Evolutionary conservation across 768 basidiomycete species (phyloP).

Genomic region (Suillus discolor): DNA sequence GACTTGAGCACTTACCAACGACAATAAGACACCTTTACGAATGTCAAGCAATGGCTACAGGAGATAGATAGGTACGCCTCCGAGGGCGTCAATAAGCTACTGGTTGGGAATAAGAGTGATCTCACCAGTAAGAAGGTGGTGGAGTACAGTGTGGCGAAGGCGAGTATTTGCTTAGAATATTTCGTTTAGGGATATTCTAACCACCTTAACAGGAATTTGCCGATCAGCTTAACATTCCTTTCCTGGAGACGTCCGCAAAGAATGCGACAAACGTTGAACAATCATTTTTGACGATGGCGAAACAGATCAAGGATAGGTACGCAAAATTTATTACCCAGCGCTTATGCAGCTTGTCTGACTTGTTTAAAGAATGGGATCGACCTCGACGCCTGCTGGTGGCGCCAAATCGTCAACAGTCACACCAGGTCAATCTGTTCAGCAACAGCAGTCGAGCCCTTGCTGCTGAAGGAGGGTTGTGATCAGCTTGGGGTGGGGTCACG

Average conservation of each 20-base stretch:
- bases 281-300: constrained; percentile 98
- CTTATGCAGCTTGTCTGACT: constrained; percentile 2
- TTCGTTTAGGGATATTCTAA: constrained; percentile 9
- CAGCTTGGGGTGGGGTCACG: constrained; percentile 17
- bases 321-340: constrained; percentile 17
- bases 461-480: constrained; percentile 55
- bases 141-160: constrained; percentile 87
- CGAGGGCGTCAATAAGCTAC: constrained; percentile 97
- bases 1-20: constrained; percentile 8
- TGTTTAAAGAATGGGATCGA: constrained; percentile 75
- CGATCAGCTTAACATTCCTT: constrained; percentile 90
- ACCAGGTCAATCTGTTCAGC: constrained; percentile 81
- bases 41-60: constrained; percentile 94
- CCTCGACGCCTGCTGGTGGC: constrained; percentile 69
- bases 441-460: constrained; percentile 73
- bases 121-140: constrained; percentile 96
- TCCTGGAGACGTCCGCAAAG: constrained; percentile 99
- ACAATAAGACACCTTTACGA: constrained; percentile 82
- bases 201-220: constrained; percentile 77
- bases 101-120: constrained; percentile 99
- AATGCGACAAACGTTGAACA: constrained; percentile 98
- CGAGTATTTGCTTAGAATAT: constrained; percentile 27
- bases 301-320: constrained; percentile 92
- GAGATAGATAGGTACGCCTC: constrained; percentile 97
- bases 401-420: constrained; percentile 85